Evolutionary conservation across 2,329 filamentous ascomycete genomes (phyloP).

Genomic region (Arthrocladium fulminans): DNA sequence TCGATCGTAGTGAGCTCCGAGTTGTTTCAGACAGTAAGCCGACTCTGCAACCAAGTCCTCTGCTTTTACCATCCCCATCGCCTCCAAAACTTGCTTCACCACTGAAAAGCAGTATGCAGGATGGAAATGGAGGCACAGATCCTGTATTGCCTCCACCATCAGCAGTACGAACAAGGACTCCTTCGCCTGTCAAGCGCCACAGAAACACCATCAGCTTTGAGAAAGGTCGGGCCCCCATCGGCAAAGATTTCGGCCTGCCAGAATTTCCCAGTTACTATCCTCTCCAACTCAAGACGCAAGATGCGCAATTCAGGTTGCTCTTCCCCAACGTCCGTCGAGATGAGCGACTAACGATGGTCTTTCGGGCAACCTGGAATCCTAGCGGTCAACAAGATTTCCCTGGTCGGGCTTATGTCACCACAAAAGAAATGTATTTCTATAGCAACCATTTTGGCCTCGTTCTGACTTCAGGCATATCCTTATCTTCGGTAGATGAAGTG

Average conservation of each 20-base stretch:
- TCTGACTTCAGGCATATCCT: constrained; percentile 65
- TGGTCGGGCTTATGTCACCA: constrained; percentile 79
- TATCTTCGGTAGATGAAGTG: constrained; percentile 75
- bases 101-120: constrained; percentile 21
- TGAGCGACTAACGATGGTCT: constrained; percentile 83
- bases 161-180: constrained; percentile 18
- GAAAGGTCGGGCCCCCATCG: constrained; percentile 31
- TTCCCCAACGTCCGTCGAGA: constrained; percentile 71
- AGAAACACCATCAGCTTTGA: constrained; percentile 51
- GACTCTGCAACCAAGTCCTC: constrained; percentile 16
- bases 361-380: constrained; percentile 80
- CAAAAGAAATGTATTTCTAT: constrained; percentile 87
- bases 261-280: constrained; percentile 69
- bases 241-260: constrained; percentile 28
- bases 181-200: constrained; percentile 32
- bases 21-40: constrained; percentile 23
- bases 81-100: constrained; percentile 13
- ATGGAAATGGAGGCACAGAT: constrained; percentile 13
- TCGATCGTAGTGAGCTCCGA: constrained; percentile 47
- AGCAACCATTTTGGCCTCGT: constrained; percentile 89
- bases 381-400: constrained; percentile 69
- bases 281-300: constrained; percentile 69
- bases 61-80: constrained; percentile 14
- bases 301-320: constrained; percentile 84
- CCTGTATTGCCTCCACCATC: constrained; percentile 18